Conservation (phyloP, 2,329 filamentous ascomycete species). For the Aureobasidium namibiae region DNA sequence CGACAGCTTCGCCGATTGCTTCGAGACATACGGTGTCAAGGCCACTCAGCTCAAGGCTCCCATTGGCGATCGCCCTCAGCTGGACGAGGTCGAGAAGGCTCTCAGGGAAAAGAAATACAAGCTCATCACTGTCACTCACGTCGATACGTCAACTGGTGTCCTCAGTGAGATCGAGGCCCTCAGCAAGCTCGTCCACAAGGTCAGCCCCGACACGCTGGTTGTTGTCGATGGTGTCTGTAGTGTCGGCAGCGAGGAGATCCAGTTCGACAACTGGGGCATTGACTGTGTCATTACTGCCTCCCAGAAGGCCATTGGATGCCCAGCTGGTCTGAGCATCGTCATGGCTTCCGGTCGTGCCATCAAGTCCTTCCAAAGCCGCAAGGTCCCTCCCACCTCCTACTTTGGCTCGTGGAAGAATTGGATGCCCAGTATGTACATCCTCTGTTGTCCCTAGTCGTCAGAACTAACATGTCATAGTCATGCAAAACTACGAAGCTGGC, state of each 20-base stretch:
- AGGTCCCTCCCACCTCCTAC: conserved; percentile 76
- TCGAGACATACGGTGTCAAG: conserved; percentile 82
- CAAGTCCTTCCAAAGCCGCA: conserved; percentile 67
- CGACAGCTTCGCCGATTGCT: conserved; percentile 87
- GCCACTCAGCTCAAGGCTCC: conserved; percentile 84
- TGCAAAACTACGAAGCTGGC: conserved; percentile 98
- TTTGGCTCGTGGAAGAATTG: conserved; percentile 97
- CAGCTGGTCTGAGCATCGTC: conserved; percentile 86
- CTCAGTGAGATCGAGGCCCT: conserved; percentile 82
- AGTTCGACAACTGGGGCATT: conserved; percentile 89
- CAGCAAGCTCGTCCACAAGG: conserved; percentile 70
- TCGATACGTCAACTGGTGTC: conserved; percentile 95
- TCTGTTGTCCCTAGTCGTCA: not conserved
- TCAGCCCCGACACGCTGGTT: conserved; percentile 84
- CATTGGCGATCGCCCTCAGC: conserved; percentile 78
- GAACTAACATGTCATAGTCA: conserved; percentile 48
- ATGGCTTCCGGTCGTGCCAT: conserved; percentile 90
- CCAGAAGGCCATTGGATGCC: conserved; percentile 94
- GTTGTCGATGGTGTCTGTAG: conserved; percentile 96
- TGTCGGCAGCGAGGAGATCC: conserved; percentile 90
- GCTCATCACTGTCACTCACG: conserved; percentile 87
- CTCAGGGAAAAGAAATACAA: conserved; percentile 90
- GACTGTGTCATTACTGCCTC: conserved; percentile 90
- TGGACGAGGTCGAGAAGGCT: conserved; percentile 80
- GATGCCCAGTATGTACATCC: conserved; percentile 63